phyloP scores from a whole-genome alignment of 2,329 filamentous ascomycete genomes.

The Tolypocladium tundrense region DNA sequence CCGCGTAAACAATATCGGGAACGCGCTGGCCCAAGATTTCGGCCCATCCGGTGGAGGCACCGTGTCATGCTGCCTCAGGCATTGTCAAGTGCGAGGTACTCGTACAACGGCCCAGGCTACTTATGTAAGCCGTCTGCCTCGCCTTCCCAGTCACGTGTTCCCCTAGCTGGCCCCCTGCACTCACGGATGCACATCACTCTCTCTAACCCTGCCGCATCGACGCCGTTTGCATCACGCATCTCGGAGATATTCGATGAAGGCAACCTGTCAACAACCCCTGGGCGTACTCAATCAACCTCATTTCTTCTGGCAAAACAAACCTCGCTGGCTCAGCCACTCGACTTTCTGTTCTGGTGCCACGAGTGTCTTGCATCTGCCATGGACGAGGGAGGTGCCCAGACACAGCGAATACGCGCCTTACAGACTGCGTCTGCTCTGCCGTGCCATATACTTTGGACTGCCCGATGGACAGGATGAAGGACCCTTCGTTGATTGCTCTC shows the following conservation, averaged over 20 bases:
- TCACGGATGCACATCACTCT: neutral
- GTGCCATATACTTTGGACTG: neutral
- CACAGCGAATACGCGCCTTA: neutral
- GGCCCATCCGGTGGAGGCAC: neutral
- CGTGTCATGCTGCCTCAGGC: slow-evolving; percentile 5
- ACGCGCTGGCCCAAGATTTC: neutral
- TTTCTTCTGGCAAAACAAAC: neutral
- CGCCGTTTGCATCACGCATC: neutral
- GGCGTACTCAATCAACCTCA: neutral
- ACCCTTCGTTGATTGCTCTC: neutral
- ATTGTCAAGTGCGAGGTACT: neutral
- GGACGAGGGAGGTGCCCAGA: neutral
- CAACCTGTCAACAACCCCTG: no score
- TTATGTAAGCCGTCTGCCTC: neutral
- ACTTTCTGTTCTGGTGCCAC: neutral
- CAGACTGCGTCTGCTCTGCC: neutral
- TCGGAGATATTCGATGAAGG: neutral
- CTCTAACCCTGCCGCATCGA: neutral
- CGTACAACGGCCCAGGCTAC: neutral
- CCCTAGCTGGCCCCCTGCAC: neutral
- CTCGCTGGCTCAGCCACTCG: neutral
- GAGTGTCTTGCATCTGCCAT: neutral
- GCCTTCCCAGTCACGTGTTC: neutral
- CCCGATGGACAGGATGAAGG: neutral
- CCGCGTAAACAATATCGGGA: slow-evolving; percentile 16